These are phyloP conservation scores for Trichoderma asperelloides DNA, from an alignment of 495 filamentous ascomycete genomes.

Conservation along the genomic window DNA sequence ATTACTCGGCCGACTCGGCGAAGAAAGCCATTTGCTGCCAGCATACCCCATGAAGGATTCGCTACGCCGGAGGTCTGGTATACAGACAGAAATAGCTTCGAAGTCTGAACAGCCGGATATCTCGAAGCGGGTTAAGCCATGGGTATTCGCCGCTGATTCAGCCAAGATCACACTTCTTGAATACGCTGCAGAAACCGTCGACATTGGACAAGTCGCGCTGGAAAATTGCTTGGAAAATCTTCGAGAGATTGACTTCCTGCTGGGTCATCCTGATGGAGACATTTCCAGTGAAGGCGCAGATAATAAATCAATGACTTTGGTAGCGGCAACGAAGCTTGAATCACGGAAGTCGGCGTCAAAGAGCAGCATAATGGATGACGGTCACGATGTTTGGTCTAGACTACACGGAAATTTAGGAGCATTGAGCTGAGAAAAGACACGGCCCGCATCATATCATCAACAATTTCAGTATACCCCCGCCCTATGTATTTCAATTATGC, in stretches of 20 bases:
- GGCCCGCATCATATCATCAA: neutral
- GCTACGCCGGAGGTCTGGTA: slow-evolving; percentile 15
- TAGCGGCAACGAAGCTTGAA: slow-evolving; percentile 20
- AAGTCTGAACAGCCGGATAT: slow-evolving; percentile 24
- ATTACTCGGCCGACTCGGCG: slow-evolving; percentile 48
- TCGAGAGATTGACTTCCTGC: slow-evolving; percentile 28
- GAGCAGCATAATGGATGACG: slow-evolving; percentile 9
- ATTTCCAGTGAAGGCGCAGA: slow-evolving; percentile 24
- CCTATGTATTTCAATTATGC: neutral
- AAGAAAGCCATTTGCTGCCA: slow-evolving; percentile 63
- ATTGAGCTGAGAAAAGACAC: slow-evolving; percentile 19
- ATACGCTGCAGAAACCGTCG: slow-evolving; percentile 38
- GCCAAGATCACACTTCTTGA: slow-evolving; percentile 41
- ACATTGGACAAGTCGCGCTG: slow-evolving; percentile 36
- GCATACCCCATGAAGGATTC: slow-evolving; percentile 44
- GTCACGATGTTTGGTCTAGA: slow-evolving; percentile 30
- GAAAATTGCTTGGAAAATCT: slow-evolving; percentile 34
- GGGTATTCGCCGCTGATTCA: slow-evolving; percentile 41
- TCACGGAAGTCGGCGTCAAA: slow-evolving; percentile 19
- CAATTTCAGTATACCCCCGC: neutral
- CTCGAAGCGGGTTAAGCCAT: slow-evolving; percentile 32
- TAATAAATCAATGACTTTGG: slow-evolving; percentile 18
- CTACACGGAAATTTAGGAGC: slow-evolving; percentile 39
- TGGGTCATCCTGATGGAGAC: slow-evolving; percentile 18
- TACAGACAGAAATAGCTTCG: slow-evolving; percentile 18